Evolutionary conservation across 1,284 basidiomycete genomes (phyloP), one percentile per base, ranked within the genome.

Genomic region (Megacollybia platyphylla): DNA sequence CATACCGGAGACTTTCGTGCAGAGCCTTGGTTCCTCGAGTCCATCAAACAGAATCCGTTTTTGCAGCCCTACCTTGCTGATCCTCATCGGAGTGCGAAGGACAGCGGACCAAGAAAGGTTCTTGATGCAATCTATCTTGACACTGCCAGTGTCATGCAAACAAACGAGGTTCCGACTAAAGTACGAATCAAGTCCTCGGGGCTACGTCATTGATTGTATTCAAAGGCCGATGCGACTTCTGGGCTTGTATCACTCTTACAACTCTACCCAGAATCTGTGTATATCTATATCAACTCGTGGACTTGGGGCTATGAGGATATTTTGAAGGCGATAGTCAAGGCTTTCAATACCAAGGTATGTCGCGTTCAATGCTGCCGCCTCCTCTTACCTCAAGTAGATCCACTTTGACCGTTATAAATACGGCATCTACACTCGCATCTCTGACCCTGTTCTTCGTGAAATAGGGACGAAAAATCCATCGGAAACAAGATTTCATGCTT

Each of bases 1-100:
- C 90, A 97, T 55, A 97, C 92, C 0, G 93, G 93, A 13, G 93
- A 97, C 59, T 70, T 97, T 42, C 76, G 93, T 35, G 88, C 87
- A 0, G 93, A 97, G 55, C 68, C 73, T 0, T 79, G 76, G 66
- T 87, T 87, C 54, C 58, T 93, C 28, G 70, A 84, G 3, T 68
- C 69, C 2, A 58, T 97, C 1, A 63, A 59, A 11, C 69, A 74
- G 6, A 83, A 87, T 50, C 81, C 84, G 0, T 71, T 71, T 45
- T 62, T 96, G 7, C 73, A 80, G 48, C 71, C 74, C 7, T 96
- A 87, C 49, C 54, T 91, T 4, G 67, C 69, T 0, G 48, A n/a
- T n/a, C 37, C 27, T n/a, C 20, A 41, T 13, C 10, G 36, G 10
- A 17, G 13, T 18, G 26, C 26, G 28, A 36, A 44, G 10, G 18